These are phyloP conservation scores for Cercophora scortea DNA, from an alignment of 495 filamentous ascomycete species.

Conservation along the genomic window DNA sequence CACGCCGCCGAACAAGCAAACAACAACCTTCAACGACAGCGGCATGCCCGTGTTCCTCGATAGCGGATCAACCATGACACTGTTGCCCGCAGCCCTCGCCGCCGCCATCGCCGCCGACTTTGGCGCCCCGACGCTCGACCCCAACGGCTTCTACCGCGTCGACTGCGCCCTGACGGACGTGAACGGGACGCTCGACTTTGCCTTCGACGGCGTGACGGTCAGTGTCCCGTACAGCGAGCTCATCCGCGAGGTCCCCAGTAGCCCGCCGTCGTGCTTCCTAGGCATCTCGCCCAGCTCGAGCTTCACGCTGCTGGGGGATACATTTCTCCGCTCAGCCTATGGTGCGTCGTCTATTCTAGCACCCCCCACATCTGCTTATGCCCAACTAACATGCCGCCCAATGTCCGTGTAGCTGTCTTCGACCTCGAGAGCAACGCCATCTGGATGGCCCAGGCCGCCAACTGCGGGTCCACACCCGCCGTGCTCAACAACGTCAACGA, in stretches of 20 bases:
- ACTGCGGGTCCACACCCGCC: slow-evolving; percentile 34
- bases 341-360: slow-evolving; percentile 30
- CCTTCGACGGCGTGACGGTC: slow-evolving; percentile 60
- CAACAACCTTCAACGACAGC: slow-evolving; percentile 37
- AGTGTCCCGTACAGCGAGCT: slow-evolving; percentile 53
- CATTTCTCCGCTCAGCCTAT: slow-evolving; percentile 86
- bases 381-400: neutral
- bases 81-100: slow-evolving; percentile 64
- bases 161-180: slow-evolving; percentile 61
- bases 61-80: slow-evolving; percentile 81
- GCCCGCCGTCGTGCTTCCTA: slow-evolving; percentile 54
- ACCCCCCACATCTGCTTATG: neutral
- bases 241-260: slow-evolving; percentile 39
- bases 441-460: slow-evolving; percentile 36
- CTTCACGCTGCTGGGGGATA: slow-evolving; percentile 74
- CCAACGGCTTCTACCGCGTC: slow-evolving; percentile 55
- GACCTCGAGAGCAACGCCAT: slow-evolving; percentile 37
- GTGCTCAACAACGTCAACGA: slow-evolving; percentile 18
- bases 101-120: slow-evolving; percentile 56
- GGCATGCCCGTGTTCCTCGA: slow-evolving; percentile 69
- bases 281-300: slow-evolving; percentile 65
- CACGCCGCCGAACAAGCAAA: slow-evolving; percentile 36
- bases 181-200: slow-evolving; percentile 64
- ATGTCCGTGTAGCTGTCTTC: slow-evolving; percentile 21
- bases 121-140: slow-evolving; percentile 43